phyloP scores from a whole-genome alignment of 768 basidiomycete genomes.

The Calvatia gigantea region DNA sequence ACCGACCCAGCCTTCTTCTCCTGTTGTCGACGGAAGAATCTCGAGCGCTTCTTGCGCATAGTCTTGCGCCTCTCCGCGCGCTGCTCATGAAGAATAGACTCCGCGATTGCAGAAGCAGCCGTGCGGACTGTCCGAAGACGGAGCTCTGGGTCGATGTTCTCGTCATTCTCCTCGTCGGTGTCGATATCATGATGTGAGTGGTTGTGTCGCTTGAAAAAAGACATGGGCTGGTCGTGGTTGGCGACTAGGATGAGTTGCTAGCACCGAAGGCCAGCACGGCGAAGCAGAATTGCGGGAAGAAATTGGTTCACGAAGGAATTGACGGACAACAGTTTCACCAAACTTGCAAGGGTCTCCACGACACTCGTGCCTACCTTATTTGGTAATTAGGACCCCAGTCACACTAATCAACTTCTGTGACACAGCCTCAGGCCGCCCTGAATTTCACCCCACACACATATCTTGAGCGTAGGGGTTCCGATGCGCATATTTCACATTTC shows the following conservation, averaged over 20 bases:
- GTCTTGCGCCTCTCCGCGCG: constrained; percentile 59
- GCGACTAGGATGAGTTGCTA: background rate
- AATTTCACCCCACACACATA: background rate
- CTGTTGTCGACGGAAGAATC: constrained; percentile 52
- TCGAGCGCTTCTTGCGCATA: constrained; percentile 43
- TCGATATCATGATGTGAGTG: constrained; percentile 34
- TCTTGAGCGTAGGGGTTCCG: background rate
- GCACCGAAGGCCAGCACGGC: constrained; percentile 15
- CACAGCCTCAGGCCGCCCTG: background rate
- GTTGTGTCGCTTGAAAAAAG: constrained; percentile 39
- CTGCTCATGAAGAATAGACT: constrained; percentile 78
- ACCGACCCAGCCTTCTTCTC: constrained; percentile 41
- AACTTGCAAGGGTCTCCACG: background rate
- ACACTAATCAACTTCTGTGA: background rate
- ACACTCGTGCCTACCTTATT: background rate
- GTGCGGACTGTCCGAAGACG: constrained; percentile 91
- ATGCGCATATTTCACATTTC: background rate
- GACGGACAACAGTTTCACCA: background rate
- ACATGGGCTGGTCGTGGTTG: constrained; percentile 15
- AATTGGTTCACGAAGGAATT: background rate
- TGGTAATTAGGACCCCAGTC: background rate
- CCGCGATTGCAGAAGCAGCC: constrained; percentile 86
- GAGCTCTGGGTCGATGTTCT: constrained; percentile 76
- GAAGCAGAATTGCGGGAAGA: background rate
- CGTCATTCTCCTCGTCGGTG: constrained; percentile 62